These are phyloP conservation scores for Kingdonia uniflora DNA, from an alignment of 164 flowering plant genomes.

Conservation along the genomic window DNA sequence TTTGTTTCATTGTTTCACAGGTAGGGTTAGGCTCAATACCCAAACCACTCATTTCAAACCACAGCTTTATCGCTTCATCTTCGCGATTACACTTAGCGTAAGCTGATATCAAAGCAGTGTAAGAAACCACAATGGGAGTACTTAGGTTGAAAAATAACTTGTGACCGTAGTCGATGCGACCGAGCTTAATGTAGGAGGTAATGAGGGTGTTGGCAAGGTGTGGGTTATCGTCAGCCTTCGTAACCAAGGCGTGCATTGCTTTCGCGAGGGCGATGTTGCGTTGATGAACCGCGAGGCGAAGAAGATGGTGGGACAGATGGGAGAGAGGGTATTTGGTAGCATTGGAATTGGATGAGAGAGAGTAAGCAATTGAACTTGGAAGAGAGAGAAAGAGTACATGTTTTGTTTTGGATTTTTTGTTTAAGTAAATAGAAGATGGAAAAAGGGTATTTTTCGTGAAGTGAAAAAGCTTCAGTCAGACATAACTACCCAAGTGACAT, in stretches of 20 bases:
- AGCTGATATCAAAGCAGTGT: slow-evolving; percentile 47
- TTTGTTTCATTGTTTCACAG: no score
- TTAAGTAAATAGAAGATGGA: no score
- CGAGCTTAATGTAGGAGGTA: slow-evolving; percentile 41
- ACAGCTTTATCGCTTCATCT: slow-evolving; percentile 39
- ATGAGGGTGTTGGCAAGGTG: slow-evolving; percentile 41
- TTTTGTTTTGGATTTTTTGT: no score
- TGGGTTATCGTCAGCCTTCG: slow-evolving; percentile 30
- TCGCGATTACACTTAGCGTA: slow-evolving; percentile 45
- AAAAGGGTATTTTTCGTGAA: no score
- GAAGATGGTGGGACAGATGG: slow-evolving; percentile 21
- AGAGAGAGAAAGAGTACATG: no score
- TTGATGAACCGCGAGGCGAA: slow-evolving; percentile 34
- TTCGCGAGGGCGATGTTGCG: slow-evolving; percentile 31
- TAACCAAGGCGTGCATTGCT: slow-evolving; percentile 42
- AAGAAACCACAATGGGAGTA: slow-evolving; percentile 53
- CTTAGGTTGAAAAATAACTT: slow-evolving; percentile 27
- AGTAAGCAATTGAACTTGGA: no score
- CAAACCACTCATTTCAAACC: slow-evolving; percentile 44
- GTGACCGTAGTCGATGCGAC: slow-evolving; percentile 30
- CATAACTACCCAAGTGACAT: no score
- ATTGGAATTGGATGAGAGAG: no score
- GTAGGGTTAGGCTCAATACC: slow-evolving; percentile 75
- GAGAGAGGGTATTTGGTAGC: slow-evolving; percentile 4
- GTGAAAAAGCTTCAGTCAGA: no score